phyloP scores from a whole-genome alignment of 257 asterid genomes.

The Solanum bulbocastanum region DNA sequence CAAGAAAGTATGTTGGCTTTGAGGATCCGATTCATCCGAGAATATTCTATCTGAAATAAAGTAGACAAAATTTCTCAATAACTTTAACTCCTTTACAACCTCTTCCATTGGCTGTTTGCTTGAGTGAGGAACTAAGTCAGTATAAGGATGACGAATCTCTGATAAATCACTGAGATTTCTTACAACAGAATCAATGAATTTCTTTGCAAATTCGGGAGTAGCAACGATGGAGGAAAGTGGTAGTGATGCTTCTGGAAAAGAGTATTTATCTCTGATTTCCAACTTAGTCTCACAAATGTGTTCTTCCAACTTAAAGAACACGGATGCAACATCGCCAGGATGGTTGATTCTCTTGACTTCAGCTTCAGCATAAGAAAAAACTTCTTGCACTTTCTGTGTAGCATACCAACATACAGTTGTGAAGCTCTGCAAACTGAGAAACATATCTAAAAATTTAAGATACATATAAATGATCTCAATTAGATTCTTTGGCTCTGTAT shows the following conservation, averaged over 20 bases:
- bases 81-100: neutral
- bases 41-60: neutral
- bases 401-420: neutral
- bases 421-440: neutral
- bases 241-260: neutral
- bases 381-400: neutral
- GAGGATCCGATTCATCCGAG: neutral
- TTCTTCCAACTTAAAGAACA: neutral
- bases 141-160: neutral
- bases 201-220: neutral
- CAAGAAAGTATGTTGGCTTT: neutral
- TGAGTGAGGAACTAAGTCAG: neutral
- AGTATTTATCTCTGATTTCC: neutral
- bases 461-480: neutral
- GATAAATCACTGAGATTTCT: neutral
- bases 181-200: neutral
- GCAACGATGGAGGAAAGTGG: neutral
- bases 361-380: neutral
- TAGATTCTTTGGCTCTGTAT: neutral
- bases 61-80: neutral
- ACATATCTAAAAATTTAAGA: neutral
- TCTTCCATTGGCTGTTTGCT: neutral
- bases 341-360: neutral
- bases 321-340: neutral
- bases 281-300: neutral